Percentiles rank a stretch among this genome's conserved stretches.
These are phyloP conservation scores for Papiliotrema nemorosa DNA, from an alignment of 1,284 basidiomycete species.

Conservation along the genomic window DNA sequence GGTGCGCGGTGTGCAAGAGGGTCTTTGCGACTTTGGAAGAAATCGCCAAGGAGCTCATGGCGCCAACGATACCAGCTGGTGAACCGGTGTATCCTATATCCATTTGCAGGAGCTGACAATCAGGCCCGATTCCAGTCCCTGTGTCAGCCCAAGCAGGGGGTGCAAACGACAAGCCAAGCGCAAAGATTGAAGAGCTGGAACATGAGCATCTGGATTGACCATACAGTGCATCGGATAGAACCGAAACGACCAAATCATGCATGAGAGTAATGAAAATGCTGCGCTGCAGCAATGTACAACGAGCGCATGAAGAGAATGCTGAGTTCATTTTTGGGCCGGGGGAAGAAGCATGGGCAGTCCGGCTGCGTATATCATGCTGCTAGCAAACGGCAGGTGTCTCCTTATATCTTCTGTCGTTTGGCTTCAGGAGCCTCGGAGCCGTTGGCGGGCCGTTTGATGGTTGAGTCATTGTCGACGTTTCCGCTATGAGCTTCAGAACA, in stretches of 20 bases:
- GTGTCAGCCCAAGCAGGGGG: slow-evolving; percentile 6
- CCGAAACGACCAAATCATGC: background rate
- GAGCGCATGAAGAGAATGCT: background rate
- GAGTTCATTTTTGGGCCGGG: no score
- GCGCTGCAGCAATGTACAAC: background rate
- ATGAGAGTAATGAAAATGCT: background rate
- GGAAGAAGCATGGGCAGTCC: no score
- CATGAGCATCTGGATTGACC: slow-evolving; percentile 35
- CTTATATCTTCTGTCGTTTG: background rate
- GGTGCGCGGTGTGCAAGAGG: slow-evolving; percentile 83
- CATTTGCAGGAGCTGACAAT: background rate
- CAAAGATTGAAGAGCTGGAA: slow-evolving; percentile 32
- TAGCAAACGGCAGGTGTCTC: no score
- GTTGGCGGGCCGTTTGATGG: slow-evolving; percentile 1
- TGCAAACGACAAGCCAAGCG: slow-evolving; percentile 9
- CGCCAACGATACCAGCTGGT: slow-evolving; percentile 6
- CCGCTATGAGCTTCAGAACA: background rate
- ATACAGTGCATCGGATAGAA: background rate
- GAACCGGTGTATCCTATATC: background rate
- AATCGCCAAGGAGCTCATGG: slow-evolving; percentile 58
- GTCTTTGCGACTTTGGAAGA: slow-evolving; percentile 68
- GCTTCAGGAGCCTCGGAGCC: background rate
- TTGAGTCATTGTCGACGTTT: background rate
- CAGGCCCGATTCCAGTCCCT: slow-evolving; percentile 8
- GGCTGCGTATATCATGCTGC: no score